Conservation (phyloP, 441 rosid species). For the Euphorbia celastroides region DNA sequence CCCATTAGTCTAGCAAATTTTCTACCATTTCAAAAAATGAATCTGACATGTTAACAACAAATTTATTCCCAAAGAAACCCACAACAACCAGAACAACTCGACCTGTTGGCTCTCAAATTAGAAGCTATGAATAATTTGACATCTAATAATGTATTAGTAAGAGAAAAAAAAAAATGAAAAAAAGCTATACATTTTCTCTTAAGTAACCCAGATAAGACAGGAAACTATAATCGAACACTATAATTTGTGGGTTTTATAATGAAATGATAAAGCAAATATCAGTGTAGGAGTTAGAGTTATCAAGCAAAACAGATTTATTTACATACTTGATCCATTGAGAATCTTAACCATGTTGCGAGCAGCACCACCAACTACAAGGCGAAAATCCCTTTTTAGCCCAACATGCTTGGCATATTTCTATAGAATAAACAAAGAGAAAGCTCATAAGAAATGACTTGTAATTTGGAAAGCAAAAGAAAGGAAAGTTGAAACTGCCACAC, state of each 20-base stretch:
- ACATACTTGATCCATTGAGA: conserved; percentile 78
- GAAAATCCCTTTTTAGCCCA: conserved; percentile 91
- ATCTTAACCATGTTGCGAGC: conserved; percentile 92
- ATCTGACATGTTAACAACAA: neutral
- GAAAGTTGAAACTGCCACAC: neutral
- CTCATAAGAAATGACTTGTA: neutral
- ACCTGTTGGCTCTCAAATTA: neutral
- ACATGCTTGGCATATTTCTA: conserved; percentile 92
- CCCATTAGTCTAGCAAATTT: neutral
- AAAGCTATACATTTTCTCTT: neutral
- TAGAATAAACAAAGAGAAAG: conserved; percentile 16
- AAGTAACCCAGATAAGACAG: neutral
- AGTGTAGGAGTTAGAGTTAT: conserved; percentile 2
- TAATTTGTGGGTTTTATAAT: neutral
- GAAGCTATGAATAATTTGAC: neutral
- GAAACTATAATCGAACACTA: neutral
- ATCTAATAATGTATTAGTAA: conserved; percentile 2
- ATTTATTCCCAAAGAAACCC: conserved; percentile 6
- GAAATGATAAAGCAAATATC: neutral
- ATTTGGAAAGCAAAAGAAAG: conserved; percentile 2
- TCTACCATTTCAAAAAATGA: neutral
- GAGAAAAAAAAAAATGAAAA: neutral
- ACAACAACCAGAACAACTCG: conserved; percentile 3
- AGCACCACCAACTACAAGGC: conserved; percentile 94
- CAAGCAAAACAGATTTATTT: conserved; percentile 18